Base-by-base conservation (phyloP, 768 basidiomycete species). In the Podaxis sp. region DNA sequence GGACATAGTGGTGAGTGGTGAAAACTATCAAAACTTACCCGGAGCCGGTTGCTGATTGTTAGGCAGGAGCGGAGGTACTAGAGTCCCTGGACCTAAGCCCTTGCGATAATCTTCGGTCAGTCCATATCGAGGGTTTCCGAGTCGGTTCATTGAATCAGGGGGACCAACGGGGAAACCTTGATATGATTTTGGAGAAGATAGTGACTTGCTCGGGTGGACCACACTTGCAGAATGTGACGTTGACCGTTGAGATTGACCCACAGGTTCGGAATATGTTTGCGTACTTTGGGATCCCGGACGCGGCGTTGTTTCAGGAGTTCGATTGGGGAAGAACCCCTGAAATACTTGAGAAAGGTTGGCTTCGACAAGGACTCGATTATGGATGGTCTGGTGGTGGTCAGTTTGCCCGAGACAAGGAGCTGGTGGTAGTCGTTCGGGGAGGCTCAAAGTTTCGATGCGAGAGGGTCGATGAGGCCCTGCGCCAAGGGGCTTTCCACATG, bases 251-350 rank as follows among this genome's bases (percentile, higher is more conserved):
- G 5, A 32, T 58, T 18, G 57, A 58, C 14, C 57, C 47, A 35
- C n/a, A 27, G 3, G 32, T 36, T 1, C 36, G 55, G 18, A 38
- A 50, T 23, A 37, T 58, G 36, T n/a, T 50, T 2, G 47, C 35
- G 46, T 50, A 38, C 37, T 58, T 58, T 50, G 57, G 57, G 10
- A 50, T 58, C 1, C 36, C 57, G 18, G 48, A 50, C 23, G 57
- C 10, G 3, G 32, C 28, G 23, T 9, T 58, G 57, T 58, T 58
- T 25, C 16, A 50, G 25, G 23, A 16, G 18, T 50, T 58, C 21
- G 47, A 50, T 6, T 58, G 57, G 57, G 47, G 47, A 27, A 36
- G 23, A 7, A 50, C 27, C 13, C 47, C 46, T 48, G 47, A 38
- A 11, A 14, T 37, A 2, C 21, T 50, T 21, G 47, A 6, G 47